Evolutionary conservation across 345 rosid species (phyloP).

Genomic region (Aegle marmelos): DNA sequence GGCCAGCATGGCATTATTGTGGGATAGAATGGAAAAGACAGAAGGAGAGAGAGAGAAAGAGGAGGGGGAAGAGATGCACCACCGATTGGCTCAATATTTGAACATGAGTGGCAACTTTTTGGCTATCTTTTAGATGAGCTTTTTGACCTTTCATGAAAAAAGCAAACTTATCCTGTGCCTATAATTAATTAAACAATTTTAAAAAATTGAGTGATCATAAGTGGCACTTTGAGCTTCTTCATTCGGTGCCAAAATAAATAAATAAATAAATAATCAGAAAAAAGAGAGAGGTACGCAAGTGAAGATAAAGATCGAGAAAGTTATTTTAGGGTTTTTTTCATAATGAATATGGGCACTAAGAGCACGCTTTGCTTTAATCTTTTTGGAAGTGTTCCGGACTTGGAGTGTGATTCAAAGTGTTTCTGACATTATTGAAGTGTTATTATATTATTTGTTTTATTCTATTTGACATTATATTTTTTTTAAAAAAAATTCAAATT

Average conservation of each 20-base stretch:
- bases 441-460: too few species aligned
- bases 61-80: background rate
- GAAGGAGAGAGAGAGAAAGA: too few species aligned
- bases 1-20: background rate
- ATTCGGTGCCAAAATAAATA: background rate
- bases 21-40: background rate
- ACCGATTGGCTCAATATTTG: background rate
- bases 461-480: too few species aligned
- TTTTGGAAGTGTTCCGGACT: too few species aligned
- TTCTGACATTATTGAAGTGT: too few species aligned
- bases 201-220: background rate
- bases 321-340: background rate
- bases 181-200: background rate
- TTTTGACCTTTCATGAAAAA: conserved; percentile 3
- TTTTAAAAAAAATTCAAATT: too few species aligned
- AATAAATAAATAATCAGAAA: background rate
- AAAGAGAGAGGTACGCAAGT: background rate
- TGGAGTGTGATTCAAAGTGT: too few species aligned
- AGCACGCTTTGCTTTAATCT: too few species aligned
- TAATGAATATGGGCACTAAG: background rate
- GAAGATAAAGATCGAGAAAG: background rate
- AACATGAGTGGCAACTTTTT: background rate
- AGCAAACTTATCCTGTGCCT: conserved; percentile 3
- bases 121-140: background rate
- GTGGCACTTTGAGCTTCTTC: background rate